phyloP scores from a whole-genome alignment of 495 filamentous ascomycete genomes.

The Aspergillus ostianus region DNA sequence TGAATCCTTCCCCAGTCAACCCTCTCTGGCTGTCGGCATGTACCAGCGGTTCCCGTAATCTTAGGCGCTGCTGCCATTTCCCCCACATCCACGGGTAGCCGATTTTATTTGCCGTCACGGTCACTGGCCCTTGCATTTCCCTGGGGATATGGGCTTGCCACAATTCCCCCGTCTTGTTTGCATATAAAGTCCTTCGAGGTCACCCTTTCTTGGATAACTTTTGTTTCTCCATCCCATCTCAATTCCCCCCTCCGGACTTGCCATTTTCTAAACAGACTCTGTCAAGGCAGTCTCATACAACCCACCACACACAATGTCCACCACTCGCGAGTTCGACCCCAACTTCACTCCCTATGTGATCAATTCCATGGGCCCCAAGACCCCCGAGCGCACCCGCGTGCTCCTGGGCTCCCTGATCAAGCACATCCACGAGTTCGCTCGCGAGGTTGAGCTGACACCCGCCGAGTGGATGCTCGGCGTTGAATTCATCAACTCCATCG shows the following conservation, averaged over 20 bases:
- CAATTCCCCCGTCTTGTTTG: background rate
- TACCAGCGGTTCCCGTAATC: conserved; percentile 1
- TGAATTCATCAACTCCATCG: conserved; percentile 55
- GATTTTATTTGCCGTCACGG: conserved; percentile 28
- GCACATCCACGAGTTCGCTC: conserved; percentile 81
- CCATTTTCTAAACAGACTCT: background rate
- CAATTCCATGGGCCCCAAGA: conserved; percentile 73
- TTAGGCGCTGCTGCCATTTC: conserved; percentile 9
- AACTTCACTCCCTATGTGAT: conserved; percentile 74
- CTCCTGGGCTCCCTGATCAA: conserved; percentile 65
- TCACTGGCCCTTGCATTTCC: background rate
- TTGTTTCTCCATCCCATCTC: conserved; percentile 2
- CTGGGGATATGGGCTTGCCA: conserved; percentile 10
- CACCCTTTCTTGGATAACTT: background rate
- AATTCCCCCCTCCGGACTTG: background rate
- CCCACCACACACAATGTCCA: conserved; percentile 30
- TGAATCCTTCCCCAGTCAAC: background rate
- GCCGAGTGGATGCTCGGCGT: conserved; percentile 82
- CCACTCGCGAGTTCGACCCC: conserved; percentile 58
- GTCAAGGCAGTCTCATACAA: background rate
- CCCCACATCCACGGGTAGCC: conserved; percentile 24
- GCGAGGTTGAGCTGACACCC: conserved; percentile 75
- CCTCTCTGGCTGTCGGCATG: conserved; percentile 24
- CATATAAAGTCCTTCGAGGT: conserved; percentile 23
- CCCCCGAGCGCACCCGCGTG: conserved; percentile 62